phyloP scores from a whole-genome alignment of 805 yeast genomes.

The Ogataea dorogensis region DNA sequence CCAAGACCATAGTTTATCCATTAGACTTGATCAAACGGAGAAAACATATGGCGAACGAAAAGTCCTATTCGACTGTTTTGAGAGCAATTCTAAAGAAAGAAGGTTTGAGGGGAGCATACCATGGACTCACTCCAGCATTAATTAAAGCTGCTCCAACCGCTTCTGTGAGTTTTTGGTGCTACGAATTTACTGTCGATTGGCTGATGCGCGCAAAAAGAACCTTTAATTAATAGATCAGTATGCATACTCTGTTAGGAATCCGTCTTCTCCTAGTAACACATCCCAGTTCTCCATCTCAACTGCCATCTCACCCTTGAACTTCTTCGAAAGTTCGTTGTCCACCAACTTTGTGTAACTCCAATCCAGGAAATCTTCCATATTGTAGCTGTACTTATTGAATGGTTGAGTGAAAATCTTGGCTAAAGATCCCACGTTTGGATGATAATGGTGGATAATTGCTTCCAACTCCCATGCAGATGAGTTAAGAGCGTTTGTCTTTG shows the following conservation, averaged over 20 bases:
- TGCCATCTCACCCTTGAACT: constrained; percentile 69
- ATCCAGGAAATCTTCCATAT: constrained; percentile 91
- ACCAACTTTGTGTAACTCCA: constrained; percentile 75
- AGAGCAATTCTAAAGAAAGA: constrained; percentile 47
- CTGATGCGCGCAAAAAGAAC: constrained; percentile 16
- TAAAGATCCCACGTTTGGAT: constrained; percentile 91
- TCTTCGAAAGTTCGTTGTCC: constrained; percentile 62
- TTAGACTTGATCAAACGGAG: constrained; percentile 80
- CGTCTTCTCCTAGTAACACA: constrained; percentile 35
- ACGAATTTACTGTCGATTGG: constrained; percentile 31
- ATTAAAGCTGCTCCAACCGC: constrained; percentile 78
- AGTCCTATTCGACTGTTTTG: constrained; percentile 28
- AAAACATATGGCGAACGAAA: constrained; percentile 52
- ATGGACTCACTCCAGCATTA: constrained; percentile 69
- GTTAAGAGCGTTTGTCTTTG: constrained; percentile 71
- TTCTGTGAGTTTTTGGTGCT: constrained; percentile 37
- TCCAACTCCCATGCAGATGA: constrained; percentile 94
- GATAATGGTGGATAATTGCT: constrained; percentile 74
- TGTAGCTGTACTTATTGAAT: constrained; percentile 80
- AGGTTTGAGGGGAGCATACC: constrained; percentile 68
- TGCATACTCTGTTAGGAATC: constrained; percentile 23
- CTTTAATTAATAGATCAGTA: constrained; percentile 9
- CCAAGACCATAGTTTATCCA: constrained; percentile 80
- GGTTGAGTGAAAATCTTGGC: constrained; percentile 90
- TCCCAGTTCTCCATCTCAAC: constrained; percentile 67